Evolutionary conservation across 495 filamentous ascomycete genomes (phyloP).

Genomic region (Podospora sp.): DNA sequence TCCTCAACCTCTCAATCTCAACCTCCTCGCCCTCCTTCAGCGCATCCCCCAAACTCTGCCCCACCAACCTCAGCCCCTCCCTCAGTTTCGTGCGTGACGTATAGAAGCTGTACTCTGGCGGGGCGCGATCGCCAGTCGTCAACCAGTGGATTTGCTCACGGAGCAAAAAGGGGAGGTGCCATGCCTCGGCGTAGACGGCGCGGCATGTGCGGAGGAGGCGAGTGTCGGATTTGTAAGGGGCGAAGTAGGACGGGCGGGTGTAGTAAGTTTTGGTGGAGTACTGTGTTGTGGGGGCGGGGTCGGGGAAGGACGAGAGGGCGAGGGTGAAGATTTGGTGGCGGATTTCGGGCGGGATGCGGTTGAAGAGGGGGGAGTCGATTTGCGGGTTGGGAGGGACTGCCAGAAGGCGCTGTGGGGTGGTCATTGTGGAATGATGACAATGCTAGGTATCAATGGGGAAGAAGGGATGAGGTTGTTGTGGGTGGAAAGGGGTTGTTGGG

Average conservation of each 20-base stretch:
- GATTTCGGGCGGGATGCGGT: background rate
- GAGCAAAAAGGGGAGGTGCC: background rate
- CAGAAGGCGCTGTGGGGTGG: background rate
- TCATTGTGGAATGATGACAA: too few species aligned
- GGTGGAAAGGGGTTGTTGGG: too few species aligned
- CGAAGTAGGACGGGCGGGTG: slow-evolving; percentile 4
- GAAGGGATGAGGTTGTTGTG: too few species aligned
- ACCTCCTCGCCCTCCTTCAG: background rate
- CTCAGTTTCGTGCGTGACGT: too few species aligned
- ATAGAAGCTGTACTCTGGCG: background rate
- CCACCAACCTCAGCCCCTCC: too few species aligned
- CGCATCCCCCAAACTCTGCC: background rate
- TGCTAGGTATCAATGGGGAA: too few species aligned
- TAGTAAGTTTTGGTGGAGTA: background rate
- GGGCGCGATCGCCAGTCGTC: background rate
- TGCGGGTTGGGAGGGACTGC: background rate
- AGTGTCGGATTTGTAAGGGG: background rate
- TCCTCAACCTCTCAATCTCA: background rate
- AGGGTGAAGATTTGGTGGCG: slow-evolving; percentile 10
- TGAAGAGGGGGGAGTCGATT: background rate
- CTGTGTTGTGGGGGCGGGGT: background rate
- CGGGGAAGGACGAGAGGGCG: background rate
- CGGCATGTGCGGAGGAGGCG: slow-evolving; percentile 1
- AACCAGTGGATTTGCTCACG: slow-evolving; percentile 11
- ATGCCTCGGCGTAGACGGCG: background rate